These are phyloP conservation scores for Rubroboletus satanas DNA, from an alignment of 768 basidiomycete species.

Conservation along the genomic window DNA sequence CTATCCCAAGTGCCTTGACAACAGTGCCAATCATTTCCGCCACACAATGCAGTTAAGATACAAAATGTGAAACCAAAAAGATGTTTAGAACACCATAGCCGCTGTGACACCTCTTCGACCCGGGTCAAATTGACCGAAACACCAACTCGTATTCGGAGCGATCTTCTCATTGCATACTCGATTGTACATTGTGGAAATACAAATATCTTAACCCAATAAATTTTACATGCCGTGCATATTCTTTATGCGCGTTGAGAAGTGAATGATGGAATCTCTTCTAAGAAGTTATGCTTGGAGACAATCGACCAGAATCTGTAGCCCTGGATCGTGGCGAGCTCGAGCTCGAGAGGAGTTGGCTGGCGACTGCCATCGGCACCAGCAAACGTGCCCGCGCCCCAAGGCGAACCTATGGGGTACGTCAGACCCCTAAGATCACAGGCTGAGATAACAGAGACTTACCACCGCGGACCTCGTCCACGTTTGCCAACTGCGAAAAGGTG, in stretches of 20 bases:
- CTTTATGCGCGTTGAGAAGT: neutral
- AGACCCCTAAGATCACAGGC: neutral
- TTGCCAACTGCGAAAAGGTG: constrained; percentile 27
- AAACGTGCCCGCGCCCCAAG: constrained; percentile 74
- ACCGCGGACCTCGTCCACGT: constrained; percentile 45
- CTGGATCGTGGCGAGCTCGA: constrained; percentile 48
- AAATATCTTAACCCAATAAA: neutral
- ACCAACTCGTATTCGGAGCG: too few species aligned
- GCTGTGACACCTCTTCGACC: too few species aligned
- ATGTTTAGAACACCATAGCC: too few species aligned
- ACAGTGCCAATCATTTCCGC: too few species aligned
- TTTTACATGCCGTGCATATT: constrained; percentile 20
- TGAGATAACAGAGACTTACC: constrained; percentile 37
- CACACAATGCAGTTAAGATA: too few species aligned
- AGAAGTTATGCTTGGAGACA: constrained; percentile 32
- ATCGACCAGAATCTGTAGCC: constrained; percentile 49
- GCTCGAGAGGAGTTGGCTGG: constrained; percentile 47
- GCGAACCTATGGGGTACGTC: constrained; percentile 46
- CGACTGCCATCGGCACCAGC: constrained; percentile 45
- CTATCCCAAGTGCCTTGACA: too few species aligned
- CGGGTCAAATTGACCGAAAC: too few species aligned
- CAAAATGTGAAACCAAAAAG: too few species aligned
- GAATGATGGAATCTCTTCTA: too few species aligned
- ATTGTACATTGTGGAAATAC: neutral
- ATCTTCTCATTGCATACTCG: neutral